Evolutionary conservation across 2,329 filamentous ascomycete genomes (phyloP).

Genomic region (Trichoderma endophyticum): DNA sequence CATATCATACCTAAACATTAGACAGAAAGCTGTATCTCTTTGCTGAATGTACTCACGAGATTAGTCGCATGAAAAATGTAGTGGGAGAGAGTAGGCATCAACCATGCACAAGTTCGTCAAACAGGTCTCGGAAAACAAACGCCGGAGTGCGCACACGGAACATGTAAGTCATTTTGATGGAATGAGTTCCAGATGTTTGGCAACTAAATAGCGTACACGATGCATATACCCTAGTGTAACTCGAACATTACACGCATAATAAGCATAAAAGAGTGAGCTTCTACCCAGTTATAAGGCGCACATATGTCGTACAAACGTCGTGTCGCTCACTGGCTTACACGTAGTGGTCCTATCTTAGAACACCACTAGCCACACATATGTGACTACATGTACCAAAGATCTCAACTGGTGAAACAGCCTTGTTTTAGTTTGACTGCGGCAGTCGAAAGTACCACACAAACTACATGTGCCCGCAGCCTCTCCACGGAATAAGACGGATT

Average conservation of each 20-base stretch:
- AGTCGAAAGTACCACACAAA: background rate
- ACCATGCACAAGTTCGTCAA: background rate
- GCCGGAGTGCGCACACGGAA: background rate
- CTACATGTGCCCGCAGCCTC: background rate
- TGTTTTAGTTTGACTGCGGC: background rate
- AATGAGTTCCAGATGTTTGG: background rate
- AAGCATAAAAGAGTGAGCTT: background rate
- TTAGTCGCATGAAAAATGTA: background rate
- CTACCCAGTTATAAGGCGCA: background rate
- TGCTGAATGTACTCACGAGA: no score
- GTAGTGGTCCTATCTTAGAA: background rate
- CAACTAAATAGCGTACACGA: background rate
- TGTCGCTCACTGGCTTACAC: background rate
- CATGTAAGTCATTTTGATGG: background rate
- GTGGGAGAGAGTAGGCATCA: background rate
- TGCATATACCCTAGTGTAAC: background rate
- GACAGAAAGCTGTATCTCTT: background rate
- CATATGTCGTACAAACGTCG: background rate
- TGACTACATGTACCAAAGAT: background rate
- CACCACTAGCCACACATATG: background rate
- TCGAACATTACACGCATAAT: background rate
- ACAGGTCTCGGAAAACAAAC: background rate
- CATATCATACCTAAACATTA: background rate
- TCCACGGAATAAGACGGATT: background rate
- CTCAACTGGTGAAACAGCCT: background rate